phyloP scores from a whole-genome alignment of 169 alveolate species.

The Cryptosporidium sp. region DNA sequence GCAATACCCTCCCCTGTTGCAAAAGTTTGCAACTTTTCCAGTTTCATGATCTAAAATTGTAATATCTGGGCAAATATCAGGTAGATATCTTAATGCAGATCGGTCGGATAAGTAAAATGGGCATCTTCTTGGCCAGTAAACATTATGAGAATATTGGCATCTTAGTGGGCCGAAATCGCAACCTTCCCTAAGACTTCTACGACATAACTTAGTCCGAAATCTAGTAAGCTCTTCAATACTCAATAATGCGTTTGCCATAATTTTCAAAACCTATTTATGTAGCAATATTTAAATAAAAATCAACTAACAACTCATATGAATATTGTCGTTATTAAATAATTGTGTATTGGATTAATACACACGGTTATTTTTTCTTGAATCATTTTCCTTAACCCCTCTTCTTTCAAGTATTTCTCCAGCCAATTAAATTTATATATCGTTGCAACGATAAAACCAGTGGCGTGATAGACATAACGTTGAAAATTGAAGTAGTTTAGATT shows the following conservation, averaged over 20 bases:
- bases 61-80: constrained; percentile 85
- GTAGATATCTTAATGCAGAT: constrained; percentile 85
- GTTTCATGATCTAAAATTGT: constrained; percentile 64
- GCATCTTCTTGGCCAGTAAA: constrained; percentile 88
- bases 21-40: constrained; percentile 78
- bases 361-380: constrained; percentile 1
- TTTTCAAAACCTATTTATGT: constrained; percentile 38
- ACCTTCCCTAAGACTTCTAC: constrained; percentile 82
- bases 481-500: background rate
- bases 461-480: constrained; percentile 26
- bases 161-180: constrained; percentile 88
- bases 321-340: background rate
- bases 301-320: background rate
- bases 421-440: constrained; percentile 34
- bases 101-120: constrained; percentile 87
- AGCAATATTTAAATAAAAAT: constrained; percentile 4
- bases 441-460: constrained; percentile 3
- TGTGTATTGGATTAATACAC: background rate
- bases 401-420: constrained; percentile 55
- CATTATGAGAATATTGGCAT: constrained; percentile 87
- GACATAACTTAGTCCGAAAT: constrained; percentile 86
- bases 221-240: constrained; percentile 87
- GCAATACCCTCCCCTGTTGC: constrained; percentile 88
- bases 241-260: constrained; percentile 79
- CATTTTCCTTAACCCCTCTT: background rate